Base-by-base conservation (phyloP, 2,329 filamentous ascomycete species). In the Trichoderma afroharzianum region DNA sequence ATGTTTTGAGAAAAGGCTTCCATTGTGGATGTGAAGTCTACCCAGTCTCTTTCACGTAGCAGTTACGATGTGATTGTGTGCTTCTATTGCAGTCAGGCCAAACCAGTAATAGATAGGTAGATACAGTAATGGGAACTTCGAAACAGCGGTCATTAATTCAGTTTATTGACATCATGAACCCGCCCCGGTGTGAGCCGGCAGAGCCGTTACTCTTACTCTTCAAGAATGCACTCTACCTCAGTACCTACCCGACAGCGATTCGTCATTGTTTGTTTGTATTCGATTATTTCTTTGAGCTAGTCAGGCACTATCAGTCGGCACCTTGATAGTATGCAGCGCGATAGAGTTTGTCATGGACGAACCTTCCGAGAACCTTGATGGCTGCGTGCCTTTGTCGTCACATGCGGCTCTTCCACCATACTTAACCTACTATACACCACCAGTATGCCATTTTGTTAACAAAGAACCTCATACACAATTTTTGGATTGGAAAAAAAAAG, bases 331-430 rank as follows among this genome's bases (percentile, higher is more conserved):
- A 53, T 57, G 32, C 26, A 9, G 39, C 9, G 1, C 6, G 33
- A 28, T 28, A 33, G 12, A 39, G 55, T 59, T 57, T 58, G 63
- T 28, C 30, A 58, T 63, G 32, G 15, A 50, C 6, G 28, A 55
- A 33, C 59, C 26, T 70, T 63, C 58, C 55, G 59, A 32, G 43
- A 15, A 70, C 68, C 68, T 70, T 63, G 68, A 70, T 69, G 66
- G 66, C 39, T 53, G 6, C 24, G 63, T 28, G 32, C 21, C 50
- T 18, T 67, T 66, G 43, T 55, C 30, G 30, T 59, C 64, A 59
- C 43, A 59, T 55, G 33, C 43, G 53, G 30, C 21, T 47, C n/a
- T 63, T 30, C 18, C n/a, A 28, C 21, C 24, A 3, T 71, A 39
- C 36, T 64, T 68, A 53, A 53, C 21, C 47, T 53, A 53, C 47